Evolutionary conservation across 1,139 yeast genomes (phyloP), one percentile per base, ranked within the genome.

Genomic region (Yamadazyma diddensiae): DNA sequence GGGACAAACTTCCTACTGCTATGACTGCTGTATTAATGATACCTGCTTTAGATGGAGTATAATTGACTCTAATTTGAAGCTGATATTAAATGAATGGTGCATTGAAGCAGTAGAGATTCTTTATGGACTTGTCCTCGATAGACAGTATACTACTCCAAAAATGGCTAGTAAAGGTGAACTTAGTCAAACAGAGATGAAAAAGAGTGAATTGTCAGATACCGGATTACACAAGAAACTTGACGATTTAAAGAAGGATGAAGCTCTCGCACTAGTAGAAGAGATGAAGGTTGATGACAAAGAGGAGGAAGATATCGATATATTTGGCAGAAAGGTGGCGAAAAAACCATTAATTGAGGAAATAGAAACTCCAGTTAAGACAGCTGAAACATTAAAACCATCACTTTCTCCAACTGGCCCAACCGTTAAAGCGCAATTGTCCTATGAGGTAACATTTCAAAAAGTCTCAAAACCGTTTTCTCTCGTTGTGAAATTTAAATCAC

Each of bases 21-120:
- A 78, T 48, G 95, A 87, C 53, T 86, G 95, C 52, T 79, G 88
- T 24, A 72, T 85, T 33, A 77, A 81, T 50, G 65, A 73, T 12
- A 59, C 59, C 10, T 75, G 87, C 38, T 73, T 80, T 57, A 65
- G 68, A 35, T 80, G 90, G 80, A 65, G 82, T 30, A 69, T 75
- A 31, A 52, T 74, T 24, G 83, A 79, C 43, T 35, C 46, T 2
- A 78, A 75, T 35, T 58, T 77, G 34, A 59, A 66, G 35, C 54
- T 64, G 16, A 76, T 77, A 9, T 46, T 73, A 34, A 65, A 73
- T 16, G 82, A 76, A 42, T 77, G 82, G 82, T 71, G 87, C 45
- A 52, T 82, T 30, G 92, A 83, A 47, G 74, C 85, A 2, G 72
- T 81, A 6, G 92, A 82, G 48, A 54, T 79, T 39, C 43, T 63